These are phyloP conservation scores for Arabidopsis lyrata DNA, from an alignment of 441 rosid species.

Conservation along the genomic window DNA sequence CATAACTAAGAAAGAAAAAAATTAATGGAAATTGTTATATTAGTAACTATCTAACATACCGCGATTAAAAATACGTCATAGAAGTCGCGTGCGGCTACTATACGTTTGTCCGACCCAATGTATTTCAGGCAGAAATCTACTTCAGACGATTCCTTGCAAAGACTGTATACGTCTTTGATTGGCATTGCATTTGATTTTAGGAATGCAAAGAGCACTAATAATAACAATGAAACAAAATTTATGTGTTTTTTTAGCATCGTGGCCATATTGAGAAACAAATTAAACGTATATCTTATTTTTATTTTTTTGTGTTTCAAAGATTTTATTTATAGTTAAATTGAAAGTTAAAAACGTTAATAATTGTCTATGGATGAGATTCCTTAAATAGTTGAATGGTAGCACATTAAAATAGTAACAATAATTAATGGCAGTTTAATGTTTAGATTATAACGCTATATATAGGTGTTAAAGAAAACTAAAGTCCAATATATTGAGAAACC, in stretches of 20 bases:
- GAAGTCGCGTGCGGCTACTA: neutral
- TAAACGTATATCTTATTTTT: neutral
- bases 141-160: slow-evolving; percentile 1
- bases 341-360: neutral
- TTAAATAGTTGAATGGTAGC: neutral
- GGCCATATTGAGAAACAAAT: slow-evolving; percentile 4
- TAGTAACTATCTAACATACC: neutral
- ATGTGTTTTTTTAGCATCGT: neutral
- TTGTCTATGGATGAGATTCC: neutral
- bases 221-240: neutral
- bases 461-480: too few relatives aligned
- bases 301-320: neutral
- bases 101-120: neutral
- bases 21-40: neutral
- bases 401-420: neutral
- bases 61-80: neutral
- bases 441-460: too few relatives aligned
- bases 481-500: too few relatives aligned
- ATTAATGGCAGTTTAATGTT: too few relatives aligned
- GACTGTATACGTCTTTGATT: neutral
- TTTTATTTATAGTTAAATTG: neutral
- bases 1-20: too few relatives aligned
- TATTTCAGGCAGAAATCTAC: neutral
- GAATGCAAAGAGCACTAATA: neutral
- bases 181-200: neutral